Evolutionary conservation across 2,329 filamentous ascomycete species (phyloP), one percentile per base, ranked within the genome.

Genomic region (Fusarium sp.): DNA sequence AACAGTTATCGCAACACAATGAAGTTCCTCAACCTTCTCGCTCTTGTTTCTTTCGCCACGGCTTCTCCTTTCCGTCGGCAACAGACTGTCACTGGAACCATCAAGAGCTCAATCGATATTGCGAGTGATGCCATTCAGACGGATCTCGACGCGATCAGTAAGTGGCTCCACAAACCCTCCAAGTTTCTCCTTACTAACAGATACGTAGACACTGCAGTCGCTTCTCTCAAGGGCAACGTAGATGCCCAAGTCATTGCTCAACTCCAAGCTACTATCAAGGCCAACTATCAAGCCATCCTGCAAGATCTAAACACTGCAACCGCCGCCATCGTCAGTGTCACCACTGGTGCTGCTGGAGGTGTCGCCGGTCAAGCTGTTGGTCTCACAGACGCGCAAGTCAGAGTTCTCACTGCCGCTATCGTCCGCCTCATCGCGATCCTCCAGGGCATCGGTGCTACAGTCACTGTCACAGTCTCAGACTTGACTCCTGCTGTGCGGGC

Each of bases 1-100:
- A 20, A 35, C 1, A 20, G 12, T 13, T 23, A 28, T 10, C 26
- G 23, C 10, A 26, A 28, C 33, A 65, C 38, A 11, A 70, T 70
- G 68, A 70, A 68, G 63, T 68, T 70, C 23, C 44, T 70, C 9
- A 56, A 26, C n/a, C 33, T 70, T 6, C 15, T 70, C 21, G 49
- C 55, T 24, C 46, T 65, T 23, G 63, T 37, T 12, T 68, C 68
- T 9, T 49, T 70, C 10, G 68, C 48, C 39, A 24, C 57, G 39
- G 68, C 68, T 6, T 41, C 53, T 7, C 68, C 68, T 15, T 26
- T 56, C 21, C 35, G 50, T 2, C 55, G 65, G 20, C 63, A 70
- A 12, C 50, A 60, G 35, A 62, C 67, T 3, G 41, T 60, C 12
- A 26, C 42, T 26, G 54, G 68, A 47, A 44, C 41, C 13, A 48